These are phyloP conservation scores for Talaromyces ruber DNA, from an alignment of 495 filamentous ascomycete genomes.

Conservation along the genomic window DNA sequence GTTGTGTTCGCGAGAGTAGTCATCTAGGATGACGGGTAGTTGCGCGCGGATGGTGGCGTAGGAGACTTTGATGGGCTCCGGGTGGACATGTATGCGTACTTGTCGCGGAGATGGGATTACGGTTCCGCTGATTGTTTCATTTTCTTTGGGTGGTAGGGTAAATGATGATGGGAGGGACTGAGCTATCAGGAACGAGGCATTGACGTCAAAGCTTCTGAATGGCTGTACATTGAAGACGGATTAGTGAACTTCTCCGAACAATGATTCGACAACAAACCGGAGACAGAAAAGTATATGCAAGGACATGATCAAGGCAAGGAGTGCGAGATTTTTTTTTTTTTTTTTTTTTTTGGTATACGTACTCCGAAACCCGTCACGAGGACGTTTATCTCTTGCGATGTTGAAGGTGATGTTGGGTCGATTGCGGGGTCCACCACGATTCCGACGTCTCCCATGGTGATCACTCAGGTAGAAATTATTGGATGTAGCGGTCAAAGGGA, in stretches of 20 bases:
- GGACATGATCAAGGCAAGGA: slow-evolving; percentile 7
- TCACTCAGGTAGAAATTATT: background rate
- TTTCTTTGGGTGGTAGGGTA: slow-evolving; percentile 12
- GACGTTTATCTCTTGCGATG: slow-evolving; percentile 48
- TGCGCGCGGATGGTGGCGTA: slow-evolving; percentile 55
- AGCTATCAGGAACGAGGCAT: slow-evolving; percentile 66
- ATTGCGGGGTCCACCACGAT: slow-evolving; percentile 12
- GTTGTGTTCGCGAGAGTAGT: slow-evolving; percentile 24
- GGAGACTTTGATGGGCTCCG: slow-evolving; percentile 56
- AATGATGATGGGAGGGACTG: slow-evolving; percentile 34
- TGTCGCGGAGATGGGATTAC: slow-evolving; percentile 26
- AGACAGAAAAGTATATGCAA: slow-evolving; percentile 1
- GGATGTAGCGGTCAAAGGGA: slow-evolving; percentile 5
- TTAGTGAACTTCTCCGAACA: background rate
- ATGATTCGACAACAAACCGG: background rate
- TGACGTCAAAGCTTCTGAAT: slow-evolving; percentile 58
- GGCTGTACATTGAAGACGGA: slow-evolving; percentile 36
- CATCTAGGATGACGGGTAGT: slow-evolving; percentile 48
- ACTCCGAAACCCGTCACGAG: slow-evolving; percentile 69
- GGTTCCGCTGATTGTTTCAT: background rate
- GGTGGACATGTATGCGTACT: slow-evolving; percentile 58
- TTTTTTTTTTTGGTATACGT: too few relatives aligned
- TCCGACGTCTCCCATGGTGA: slow-evolving; percentile 34
- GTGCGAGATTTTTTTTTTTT: too few relatives aligned
- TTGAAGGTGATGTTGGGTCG: slow-evolving; percentile 9